A percentile compares a stretch with the other conserved stretches of the same genome.
These are phyloP conservation scores for Yarrowia sp. DNA, from an alignment of 805 yeast species.

Conservation along the genomic window DNA sequence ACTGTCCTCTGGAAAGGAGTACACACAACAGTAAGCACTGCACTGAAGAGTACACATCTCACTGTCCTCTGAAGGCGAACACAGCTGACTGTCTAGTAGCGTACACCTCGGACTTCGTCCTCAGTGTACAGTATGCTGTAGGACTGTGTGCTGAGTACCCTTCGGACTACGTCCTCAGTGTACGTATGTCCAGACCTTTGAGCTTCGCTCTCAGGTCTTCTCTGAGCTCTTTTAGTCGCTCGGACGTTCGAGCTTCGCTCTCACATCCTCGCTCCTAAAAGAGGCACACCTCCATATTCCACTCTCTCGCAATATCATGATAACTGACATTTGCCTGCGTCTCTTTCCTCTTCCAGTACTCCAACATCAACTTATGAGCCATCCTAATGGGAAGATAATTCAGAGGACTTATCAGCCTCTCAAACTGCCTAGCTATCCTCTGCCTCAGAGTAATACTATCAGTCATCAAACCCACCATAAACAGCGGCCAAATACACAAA, in stretches of 20 bases:
- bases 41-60: no score
- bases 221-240: background rate
- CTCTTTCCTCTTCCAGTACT: slow-evolving; percentile 9
- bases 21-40: no score
- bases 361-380: slow-evolving; percentile 12
- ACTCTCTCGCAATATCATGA: slow-evolving; percentile 23
- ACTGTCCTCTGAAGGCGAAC: no score
- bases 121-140: no score
- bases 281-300: slow-evolving; percentile 25
- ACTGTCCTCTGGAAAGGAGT: no score
- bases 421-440: slow-evolving; percentile 14
- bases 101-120: no score
- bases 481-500: slow-evolving; percentile 24
- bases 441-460: background rate
- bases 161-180: no score
- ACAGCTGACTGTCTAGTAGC: no score
- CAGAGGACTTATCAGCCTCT: slow-evolving; percentile 8
- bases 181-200: no score
- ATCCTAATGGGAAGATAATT: slow-evolving; percentile 13
- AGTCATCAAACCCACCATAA: slow-evolving; percentile 12
- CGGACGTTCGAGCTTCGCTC: background rate
- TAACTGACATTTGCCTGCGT: background rate
- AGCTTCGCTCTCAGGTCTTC: no score
- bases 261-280: background rate
- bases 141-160: no score